Base-by-base conservation (phyloP, 495 filamentous ascomycete species). In the Geoglossum glabrum region DNA sequence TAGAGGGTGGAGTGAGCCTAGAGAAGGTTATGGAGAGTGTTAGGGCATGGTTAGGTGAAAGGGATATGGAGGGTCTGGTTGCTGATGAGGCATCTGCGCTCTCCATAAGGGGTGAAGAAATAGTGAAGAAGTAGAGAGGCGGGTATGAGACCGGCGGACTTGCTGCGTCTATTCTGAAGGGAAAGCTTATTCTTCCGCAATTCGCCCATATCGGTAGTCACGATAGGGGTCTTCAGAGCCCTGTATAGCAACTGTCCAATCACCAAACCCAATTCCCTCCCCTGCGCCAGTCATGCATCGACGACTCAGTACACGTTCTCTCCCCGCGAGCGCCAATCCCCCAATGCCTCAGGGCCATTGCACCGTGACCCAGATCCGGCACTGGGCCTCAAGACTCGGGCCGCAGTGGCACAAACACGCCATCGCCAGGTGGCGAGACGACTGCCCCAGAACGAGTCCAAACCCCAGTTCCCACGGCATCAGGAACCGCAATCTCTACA, bases 11-110 rank as follows among this genome's bases (percentile, higher is more conserved):
- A 4, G 57, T 64, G 36, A 64, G 63, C 23, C 59, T 97, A 47
- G 86, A 86, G 36, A 81, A 74, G 60, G 68, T 95, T 26, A 87
- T 97, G 71, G 80, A 86, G 23, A 90, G 85, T 62, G 84, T 90
- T 28, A 80, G 78, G 60, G 74, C 71, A 7, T 96, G 92, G 92
- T 72, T 92, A 56, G 73, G 75, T 58, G 82, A 87, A 61, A 74
- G 73, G 25, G 92, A 98, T 51, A 78, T 95, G 23, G 78, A 87
- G 67, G 75, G 69, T 17, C 64, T 94, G 65, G 68, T 79, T 55
- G 57, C 26, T 10, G 57, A 58, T 19, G 45, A 58, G 17, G 30
- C 58, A 19, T 3, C 23, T 9, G 28, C n/a, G 10, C 5, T 8
- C 19, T 52, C n/a, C 49, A 28, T 28, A 13, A 28, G 23, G 25